phyloP scores from a whole-genome alignment of 75 land plant species.

The Gnetum montanum region DNA sequence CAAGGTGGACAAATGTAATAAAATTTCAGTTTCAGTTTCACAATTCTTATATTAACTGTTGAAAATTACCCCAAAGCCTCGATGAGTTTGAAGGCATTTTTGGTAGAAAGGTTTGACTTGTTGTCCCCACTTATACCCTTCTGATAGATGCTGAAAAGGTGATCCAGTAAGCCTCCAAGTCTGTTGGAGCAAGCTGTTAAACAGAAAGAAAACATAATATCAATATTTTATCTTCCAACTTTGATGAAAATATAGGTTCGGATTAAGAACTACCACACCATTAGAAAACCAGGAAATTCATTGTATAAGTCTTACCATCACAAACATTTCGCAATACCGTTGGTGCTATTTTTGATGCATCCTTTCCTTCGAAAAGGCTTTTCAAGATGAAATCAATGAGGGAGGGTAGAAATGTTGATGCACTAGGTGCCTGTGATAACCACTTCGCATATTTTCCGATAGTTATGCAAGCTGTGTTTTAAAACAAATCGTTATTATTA shows the following conservation, averaged over 20 bases:
- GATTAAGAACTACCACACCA: too few relatives aligned
- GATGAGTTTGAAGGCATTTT: conserved; percentile 80
- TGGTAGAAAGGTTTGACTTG: conserved; percentile 50
- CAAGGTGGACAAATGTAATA: neutral
- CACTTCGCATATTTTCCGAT: conserved; percentile 95
- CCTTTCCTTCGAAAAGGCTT: conserved; percentile 67
- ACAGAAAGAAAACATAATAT: too few relatives aligned
- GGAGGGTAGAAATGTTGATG: conserved; percentile 49
- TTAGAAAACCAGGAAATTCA: too few relatives aligned
- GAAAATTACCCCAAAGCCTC: conserved; percentile 82
- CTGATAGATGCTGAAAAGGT: conserved; percentile 66
- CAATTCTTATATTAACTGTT: too few relatives aligned
- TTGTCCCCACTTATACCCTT: conserved; percentile 52
- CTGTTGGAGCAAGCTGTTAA: conserved; percentile 62
- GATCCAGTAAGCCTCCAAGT: conserved; percentile 65
- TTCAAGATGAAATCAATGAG: conserved; percentile 62
- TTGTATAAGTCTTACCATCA: conserved; percentile 82
- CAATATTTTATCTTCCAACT: too few relatives aligned
- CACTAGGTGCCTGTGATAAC: conserved; percentile 62
- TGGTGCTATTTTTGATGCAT: conserved; percentile 82
- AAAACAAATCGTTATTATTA: too few relatives aligned
- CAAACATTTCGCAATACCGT: conserved; percentile 88
- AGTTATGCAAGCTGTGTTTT: conserved; percentile 67
- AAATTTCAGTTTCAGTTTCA: too few relatives aligned
- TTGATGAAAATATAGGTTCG: too few relatives aligned